A percentile compares a stretch with the other conserved stretches of the same genome.
These are phyloP conservation scores for Trichoderma brevicompactum DNA, from an alignment of 2,329 filamentous ascomycete genomes.

Conservation along the genomic window DNA sequence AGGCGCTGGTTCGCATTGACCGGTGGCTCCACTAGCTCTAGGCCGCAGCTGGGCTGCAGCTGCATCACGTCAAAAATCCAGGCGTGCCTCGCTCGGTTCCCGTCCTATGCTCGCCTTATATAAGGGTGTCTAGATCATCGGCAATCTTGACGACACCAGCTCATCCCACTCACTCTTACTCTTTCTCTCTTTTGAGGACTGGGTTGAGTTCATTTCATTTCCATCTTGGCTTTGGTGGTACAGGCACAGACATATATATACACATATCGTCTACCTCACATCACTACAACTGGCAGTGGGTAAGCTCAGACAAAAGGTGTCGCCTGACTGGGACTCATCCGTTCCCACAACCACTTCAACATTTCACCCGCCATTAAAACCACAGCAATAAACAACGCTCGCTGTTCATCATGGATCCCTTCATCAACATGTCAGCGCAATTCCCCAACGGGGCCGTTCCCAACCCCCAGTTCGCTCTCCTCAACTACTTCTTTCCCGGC, in stretches of 20 bases:
- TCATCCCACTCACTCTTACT: not conserved
- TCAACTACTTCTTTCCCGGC: constrained; percentile 69
- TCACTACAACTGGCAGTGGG: not conserved
- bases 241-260: too few species aligned
- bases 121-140: not conserved
- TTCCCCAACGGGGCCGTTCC: constrained; percentile 20
- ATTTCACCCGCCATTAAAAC: not conserved
- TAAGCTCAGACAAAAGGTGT: not conserved
- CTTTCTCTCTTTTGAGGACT: not conserved
- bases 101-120: not conserved
- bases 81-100: too few species aligned
- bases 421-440: constrained; percentile 35
- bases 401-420: constrained; percentile 34
- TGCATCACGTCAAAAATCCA: not conserved
- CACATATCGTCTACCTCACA: not conserved
- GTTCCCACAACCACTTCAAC: not conserved
- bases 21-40: constrained; percentile 5
- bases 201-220: too few species aligned
- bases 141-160: not conserved
- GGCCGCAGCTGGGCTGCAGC: constrained; percentile 21
- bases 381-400: not conserved
- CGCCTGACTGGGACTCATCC: not conserved
- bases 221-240: too few species aligned
- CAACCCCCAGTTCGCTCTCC: constrained; percentile 50
- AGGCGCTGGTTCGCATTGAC: not conserved